These are phyloP conservation scores for Eucalyptus victrix DNA, from an alignment of 345 rosid species.

Conservation along the genomic window DNA sequence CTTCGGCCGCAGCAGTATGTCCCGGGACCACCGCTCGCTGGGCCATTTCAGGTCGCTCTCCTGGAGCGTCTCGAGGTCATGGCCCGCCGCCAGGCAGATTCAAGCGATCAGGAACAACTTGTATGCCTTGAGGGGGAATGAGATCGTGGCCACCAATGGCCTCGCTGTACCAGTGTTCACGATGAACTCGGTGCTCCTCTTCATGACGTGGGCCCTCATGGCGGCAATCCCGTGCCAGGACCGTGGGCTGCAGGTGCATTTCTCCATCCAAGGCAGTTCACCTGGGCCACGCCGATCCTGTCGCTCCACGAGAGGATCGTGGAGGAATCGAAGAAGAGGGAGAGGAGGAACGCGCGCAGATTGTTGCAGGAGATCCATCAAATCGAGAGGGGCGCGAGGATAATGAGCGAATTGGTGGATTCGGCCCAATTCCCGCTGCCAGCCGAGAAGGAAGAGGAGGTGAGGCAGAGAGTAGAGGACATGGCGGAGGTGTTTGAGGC, in stretches of 20 bases:
- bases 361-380: constrained; percentile 71
- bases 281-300: constrained; percentile 56
- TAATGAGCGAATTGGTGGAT: constrained; percentile 61
- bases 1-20: constrained; percentile 40
- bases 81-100: constrained; percentile 90
- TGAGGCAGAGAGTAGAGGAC: constrained; percentile 51
- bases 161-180: constrained; percentile 57
- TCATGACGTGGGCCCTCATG: constrained; percentile 90
- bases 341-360: constrained; percentile 63
- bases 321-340: constrained; percentile 76
- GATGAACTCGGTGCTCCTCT: constrained; percentile 54
- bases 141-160: constrained; percentile 47
- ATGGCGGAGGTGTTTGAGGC: constrained; percentile 32
- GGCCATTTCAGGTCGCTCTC: constrained; percentile 80
- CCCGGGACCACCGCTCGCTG: constrained; percentile 8
- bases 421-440: constrained; percentile 53
- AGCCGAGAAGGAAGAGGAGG: constrained; percentile 46
- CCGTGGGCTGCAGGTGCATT: constrained; percentile 74
- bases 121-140: constrained; percentile 37
- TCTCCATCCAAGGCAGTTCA: constrained; percentile 57
- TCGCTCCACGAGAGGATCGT: constrained; percentile 56
- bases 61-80: constrained; percentile 92
- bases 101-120: constrained; percentile 64
- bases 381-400: constrained; percentile 51
- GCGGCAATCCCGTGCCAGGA: constrained; percentile 96